Conservation (phyloP, 2,329 filamentous ascomycete species). For the Penicillium vulpinum region DNA sequence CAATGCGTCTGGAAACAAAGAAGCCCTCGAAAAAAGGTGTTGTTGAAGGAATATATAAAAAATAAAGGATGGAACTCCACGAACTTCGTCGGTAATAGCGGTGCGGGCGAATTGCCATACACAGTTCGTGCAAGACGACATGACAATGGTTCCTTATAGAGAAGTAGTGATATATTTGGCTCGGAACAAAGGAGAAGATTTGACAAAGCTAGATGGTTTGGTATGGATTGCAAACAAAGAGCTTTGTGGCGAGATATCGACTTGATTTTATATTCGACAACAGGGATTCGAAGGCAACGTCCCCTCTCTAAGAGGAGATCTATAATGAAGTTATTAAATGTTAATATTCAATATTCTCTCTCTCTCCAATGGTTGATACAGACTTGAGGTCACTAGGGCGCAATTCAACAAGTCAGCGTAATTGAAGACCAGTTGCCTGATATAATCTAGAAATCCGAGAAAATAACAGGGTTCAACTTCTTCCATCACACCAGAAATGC, state of each 20-base stretch:
- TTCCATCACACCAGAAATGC: background rate
- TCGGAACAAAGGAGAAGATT: background rate
- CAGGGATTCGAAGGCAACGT: background rate
- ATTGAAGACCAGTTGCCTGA: background rate
- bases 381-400: background rate
- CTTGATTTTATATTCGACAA: background rate
- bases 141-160: constrained; percentile 14
- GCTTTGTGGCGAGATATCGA: background rate
- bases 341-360: background rate
- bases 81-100: background rate
- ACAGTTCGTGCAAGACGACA: background rate
- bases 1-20: background rate
- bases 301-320: background rate
- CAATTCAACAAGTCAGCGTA: background rate
- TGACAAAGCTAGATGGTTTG: background rate
- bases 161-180: background rate
- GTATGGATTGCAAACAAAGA: background rate
- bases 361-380: background rate
- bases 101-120: background rate
- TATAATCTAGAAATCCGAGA: background rate
- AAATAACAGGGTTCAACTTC: background rate
- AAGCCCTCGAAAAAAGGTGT: background rate
- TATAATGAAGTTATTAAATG: background rate
- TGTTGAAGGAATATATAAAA: background rate
- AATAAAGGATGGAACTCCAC: background rate